Base-by-base conservation (phyloP, 768 basidiomycete species). In the Mycena galopus region DNA sequence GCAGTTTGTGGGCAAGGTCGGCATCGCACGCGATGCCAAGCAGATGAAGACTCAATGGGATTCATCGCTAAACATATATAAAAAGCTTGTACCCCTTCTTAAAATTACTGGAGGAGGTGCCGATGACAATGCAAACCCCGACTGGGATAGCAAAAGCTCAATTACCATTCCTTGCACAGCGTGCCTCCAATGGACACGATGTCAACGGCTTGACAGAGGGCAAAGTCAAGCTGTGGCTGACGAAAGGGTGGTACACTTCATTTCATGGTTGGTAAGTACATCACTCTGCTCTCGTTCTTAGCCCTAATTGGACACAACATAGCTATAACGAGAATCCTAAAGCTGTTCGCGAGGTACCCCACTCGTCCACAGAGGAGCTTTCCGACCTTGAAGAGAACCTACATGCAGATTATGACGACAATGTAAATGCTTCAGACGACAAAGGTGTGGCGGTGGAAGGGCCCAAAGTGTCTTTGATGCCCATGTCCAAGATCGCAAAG, bases 101-200 rank as follows among this genome's bases (percentile, higher is more conserved):
- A 67, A 57, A 59, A 58, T 67, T 29, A 67, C 65, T 27, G 65
- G 65, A 27, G 65, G 65, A 23, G 65, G 65, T 57, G 65, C 65
- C 39, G 55, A 65, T 33, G 35, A 35, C 16, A 53, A 65, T 30
- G 27, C 56, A 51, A 23, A 55, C 33, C 62, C 62, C 32, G 39
- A 67, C 47, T 67, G 55, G 55, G 57, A 57, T 17, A 39, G 58
- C 17, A 61, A 66, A 33, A 32, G 58, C 27, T 37, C 51, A 11
- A 17, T 63, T 25, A 33, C 51, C 42, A 42, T 72, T 61, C 57
- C 58, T 62, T 10, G 27, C n/a, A 30, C 33, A 32, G 25, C 63
- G 32, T n/a, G 50, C 50, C 16, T 30, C n/a, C 25, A 27, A 21
- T 7, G 50, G 63, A 65, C 32, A 53, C 19, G 63, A 65, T 10